A percentile compares a stretch with the other conserved stretches of the same genome.
Evolutionary conservation across 2,329 filamentous ascomycete species (phyloP).

Genomic region (Fusarium nodosum): DNA sequence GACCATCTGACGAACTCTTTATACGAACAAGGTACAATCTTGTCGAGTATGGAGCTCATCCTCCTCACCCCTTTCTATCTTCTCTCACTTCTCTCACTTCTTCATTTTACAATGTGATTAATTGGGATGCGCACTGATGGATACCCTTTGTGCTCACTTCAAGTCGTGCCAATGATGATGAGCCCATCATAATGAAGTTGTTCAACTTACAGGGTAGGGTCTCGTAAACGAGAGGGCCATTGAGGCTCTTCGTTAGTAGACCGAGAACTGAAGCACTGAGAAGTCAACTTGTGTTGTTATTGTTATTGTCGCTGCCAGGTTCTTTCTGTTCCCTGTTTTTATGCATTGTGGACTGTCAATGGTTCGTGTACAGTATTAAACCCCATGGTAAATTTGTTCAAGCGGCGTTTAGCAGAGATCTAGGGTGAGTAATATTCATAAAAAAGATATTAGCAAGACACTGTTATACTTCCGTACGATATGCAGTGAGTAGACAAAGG

Average conservation of each 20-base stretch:
- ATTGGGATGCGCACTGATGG: background rate
- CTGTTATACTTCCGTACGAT: background rate
- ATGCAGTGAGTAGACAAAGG: background rate
- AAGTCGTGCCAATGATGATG: constrained; percentile 4
- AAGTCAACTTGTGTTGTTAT: background rate
- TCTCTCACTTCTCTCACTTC: no score
- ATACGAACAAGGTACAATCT: background rate
- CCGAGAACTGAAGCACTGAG: background rate
- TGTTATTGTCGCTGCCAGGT: background rate
- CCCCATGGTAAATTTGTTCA: background rate
- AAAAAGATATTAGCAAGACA: background rate
- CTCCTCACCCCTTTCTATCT: background rate
- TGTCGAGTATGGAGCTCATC: background rate
- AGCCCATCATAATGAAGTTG: background rate
- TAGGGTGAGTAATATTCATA: background rate
- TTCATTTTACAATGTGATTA: background rate
- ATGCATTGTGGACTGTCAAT: background rate
- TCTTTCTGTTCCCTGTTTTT: background rate
- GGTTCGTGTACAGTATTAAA: background rate
- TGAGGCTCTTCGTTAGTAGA: rapidly evolving
- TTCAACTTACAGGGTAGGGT: background rate
- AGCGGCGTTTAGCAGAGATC: rapidly evolving
- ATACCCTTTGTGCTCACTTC: constrained; percentile 3
- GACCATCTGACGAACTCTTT: background rate
- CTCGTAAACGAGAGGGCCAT: no score